Conservation (phyloP, 495 filamentous ascomycete species). For the Poronia punctata region DNA sequence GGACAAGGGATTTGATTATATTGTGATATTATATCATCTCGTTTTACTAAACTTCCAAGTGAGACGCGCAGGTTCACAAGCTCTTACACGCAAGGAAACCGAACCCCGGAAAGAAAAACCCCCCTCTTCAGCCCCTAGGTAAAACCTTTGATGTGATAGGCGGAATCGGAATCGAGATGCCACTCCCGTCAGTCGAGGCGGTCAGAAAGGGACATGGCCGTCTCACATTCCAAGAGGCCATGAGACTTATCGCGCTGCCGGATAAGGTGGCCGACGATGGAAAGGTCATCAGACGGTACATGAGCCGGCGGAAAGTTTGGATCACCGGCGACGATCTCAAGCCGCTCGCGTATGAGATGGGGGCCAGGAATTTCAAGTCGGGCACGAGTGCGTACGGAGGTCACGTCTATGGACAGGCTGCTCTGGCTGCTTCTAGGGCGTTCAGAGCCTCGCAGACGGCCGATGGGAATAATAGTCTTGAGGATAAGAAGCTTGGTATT, state of each 20-base stretch:
- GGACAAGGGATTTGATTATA: too few species aligned
- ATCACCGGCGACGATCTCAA: constrained; percentile 20
- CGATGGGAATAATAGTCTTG: constrained; percentile 9
- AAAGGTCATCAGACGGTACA: constrained; percentile 25
- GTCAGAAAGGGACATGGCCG: constrained; percentile 12
- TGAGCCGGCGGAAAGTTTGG: constrained; percentile 31
- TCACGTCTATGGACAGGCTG: constrained; percentile 61
- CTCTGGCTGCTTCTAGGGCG: constrained; percentile 52
- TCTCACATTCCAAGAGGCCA: constrained; percentile 32
- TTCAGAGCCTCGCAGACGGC: constrained; percentile 29
- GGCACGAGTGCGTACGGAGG: constrained; percentile 48
- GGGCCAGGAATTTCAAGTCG: not conserved
- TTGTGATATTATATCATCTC: too few species aligned
- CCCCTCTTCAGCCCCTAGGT: too few species aligned
- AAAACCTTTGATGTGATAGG: too few species aligned
- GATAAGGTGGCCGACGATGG: constrained; percentile 5
- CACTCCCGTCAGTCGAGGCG: constrained; percentile 4
- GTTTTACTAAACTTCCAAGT: too few species aligned
- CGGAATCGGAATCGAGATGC: not conserved
- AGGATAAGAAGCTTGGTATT: constrained; percentile 38
- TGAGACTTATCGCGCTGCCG: constrained; percentile 29
- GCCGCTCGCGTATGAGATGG: not conserved
- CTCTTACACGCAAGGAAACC: too few species aligned
- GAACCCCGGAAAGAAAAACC: too few species aligned
- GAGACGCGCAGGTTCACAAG: too few species aligned